Evolutionary conservation across 345 rosid genomes (phyloP), one percentile per base, ranked within the genome.

Genomic region (Euphorbia peplus): DNA sequence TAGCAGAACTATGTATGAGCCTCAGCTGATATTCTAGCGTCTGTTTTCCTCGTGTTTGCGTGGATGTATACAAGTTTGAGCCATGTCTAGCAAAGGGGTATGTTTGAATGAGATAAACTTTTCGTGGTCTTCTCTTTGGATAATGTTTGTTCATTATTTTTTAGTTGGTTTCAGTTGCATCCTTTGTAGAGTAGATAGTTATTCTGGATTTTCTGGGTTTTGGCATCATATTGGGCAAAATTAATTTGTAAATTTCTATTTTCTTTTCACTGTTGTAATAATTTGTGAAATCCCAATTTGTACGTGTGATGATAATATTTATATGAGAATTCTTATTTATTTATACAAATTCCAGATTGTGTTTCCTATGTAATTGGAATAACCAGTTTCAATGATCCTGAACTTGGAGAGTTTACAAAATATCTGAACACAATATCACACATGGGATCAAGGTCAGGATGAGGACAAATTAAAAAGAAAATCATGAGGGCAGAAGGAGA

Each of bases 241-340:
- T 24, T 59, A 51, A 66, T 24, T 46, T 60, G 71, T 76, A 73
- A 8, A 76, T 52, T 39, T 46, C 42, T 0, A n/a, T n/a, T 46
- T 28, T 64, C 30, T 35, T 58, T 59, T 73, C 32, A 73, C 52
- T 59, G 59, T 48, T 64, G 63, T 42, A 67, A 47, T 71, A 68
- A 32, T 19, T 19, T 63, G 37, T 53, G 5, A 32, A 37, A 46
- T 48, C 19, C 42, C 1, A 7, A 8, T 4, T 11, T 5, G 66
- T 8, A 42, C 6, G 5, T 46, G 65, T 47, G 19, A 42, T 41
- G 50, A 32, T 32, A 32, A 32, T 14, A 19, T n/a, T 35, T 8
- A 41, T 22, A 4, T 28, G 25, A 46, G 63, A 42, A 57, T 13
- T 44, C 47, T 57, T 24, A 42, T 62, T 57, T 24, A 42, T 62